Base-by-base conservation (phyloP, 805 yeast species). In the Metschnikowia vanudenii region DNA sequence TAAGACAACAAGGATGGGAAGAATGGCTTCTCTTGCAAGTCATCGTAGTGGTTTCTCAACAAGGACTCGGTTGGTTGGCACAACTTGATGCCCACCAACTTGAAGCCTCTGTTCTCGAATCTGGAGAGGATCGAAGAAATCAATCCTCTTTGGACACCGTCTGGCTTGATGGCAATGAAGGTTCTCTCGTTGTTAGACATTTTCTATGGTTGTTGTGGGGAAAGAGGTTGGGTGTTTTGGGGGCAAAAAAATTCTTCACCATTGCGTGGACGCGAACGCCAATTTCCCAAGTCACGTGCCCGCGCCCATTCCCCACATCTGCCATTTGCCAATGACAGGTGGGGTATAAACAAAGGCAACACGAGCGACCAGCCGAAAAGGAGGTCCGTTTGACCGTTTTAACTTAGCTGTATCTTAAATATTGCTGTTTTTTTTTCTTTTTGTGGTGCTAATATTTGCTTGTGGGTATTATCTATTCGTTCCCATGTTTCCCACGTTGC, bases 131-230 rank as follows among this genome's bases (percentile, higher is more conserved):
- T 91, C 61, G 86, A 80, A 70, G 95, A 75, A 76, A 92, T 80
- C 71, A 94, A 80, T 56, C 98, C 98, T 79, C 99, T 89, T 82
- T 94, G 98, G 81, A 94, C 98, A 78, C 98, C 99, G 76, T 94
- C 99, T 76, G 99, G 99, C 84, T 87, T 87, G 68, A 87, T 84
- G 59, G 95, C 95, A 77, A 87, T 87, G 70, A 87, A 87, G 68
- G 95, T 87, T 85, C 96, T 85, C 76, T 87, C 95, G 76, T 71
- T 70, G 61, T 57, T 56, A 51, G 83, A 78, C 83, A 78, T 79
- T 50, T 40, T 58, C 51, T 61, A 48, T 43, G 34, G n/a, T 30
- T 12, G 14, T 26, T 28, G 12, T 18, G 41, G 30, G n/a, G 32
- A 18, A 37, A 14, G 40, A 11, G 28, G 18, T n/a, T 16, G 32